Evolutionary conservation across 805 yeast genomes (phyloP), one percentile per base, ranked within the genome.

Genomic region (Yamadazyma sp.): DNA sequence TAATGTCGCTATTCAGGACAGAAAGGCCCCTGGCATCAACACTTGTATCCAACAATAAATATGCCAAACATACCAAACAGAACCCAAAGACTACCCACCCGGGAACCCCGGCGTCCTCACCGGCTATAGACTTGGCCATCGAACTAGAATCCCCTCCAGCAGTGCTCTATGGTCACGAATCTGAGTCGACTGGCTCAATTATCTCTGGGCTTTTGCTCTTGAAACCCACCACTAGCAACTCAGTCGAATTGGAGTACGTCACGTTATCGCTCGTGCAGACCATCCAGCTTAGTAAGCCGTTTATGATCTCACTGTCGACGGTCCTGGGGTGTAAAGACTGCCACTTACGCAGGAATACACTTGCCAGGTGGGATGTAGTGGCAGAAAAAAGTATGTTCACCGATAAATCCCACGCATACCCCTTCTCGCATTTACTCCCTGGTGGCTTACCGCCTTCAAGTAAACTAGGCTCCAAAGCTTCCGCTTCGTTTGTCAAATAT

Each of bases 141-240:
- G 70, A 71, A 25, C 67, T 93, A 15, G 99, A 93, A 55, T 82
- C 95, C 2, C 98, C 98, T 1, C 99, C 99, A 0, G 72, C 90
- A 25, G 77, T 87, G 31, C 64, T 93, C 38, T 91, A 85, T 54
- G 99, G 99, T 0, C 61, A 73, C 1, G 84, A 90, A 3, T 59
- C 62, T 6, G 93, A 86, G 42, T 80, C 93, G 1, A 73, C 95
- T 0, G 99, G 99, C 1, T 84, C 95, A 4, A 71, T 91, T 16
- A 64, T 93, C 22, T 78, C 89, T 22, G 99, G 99, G 0, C 67
- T 87, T 7, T 62, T 93, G 32, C 62, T 93, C 11, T 59, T 59
- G 4, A 50, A 58, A 31, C 29, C 35, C 19, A 35, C 15, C 11
- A 19, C 10, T 7, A 18, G 31, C 8, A 20, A 32, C 13, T 17